A percentile compares a stretch with the other conserved stretches of the same genome.
Evolutionary conservation across 352 stramenopile species (phyloP).

Genomic region (Globisporangium lucens): DNA sequence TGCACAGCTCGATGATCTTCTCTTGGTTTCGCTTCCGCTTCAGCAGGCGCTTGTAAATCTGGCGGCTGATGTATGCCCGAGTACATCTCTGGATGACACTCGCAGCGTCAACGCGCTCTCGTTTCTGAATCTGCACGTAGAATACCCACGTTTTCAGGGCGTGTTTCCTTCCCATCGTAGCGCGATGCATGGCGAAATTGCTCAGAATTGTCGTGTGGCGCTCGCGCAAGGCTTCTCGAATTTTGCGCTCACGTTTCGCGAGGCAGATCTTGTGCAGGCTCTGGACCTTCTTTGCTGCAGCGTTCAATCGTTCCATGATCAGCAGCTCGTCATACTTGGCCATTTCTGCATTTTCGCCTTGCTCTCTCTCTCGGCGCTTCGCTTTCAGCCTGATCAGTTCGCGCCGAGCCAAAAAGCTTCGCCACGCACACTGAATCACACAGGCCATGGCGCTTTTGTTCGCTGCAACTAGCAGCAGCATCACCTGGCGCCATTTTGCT

Average conservation of each 20-base stretch:
- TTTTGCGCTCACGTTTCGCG: conserved; percentile 29
- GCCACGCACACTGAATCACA: conserved; percentile 51
- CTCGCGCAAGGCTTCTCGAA: conserved; percentile 32
- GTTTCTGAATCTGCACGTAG: conserved; percentile 33
- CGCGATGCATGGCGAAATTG: conserved; percentile 32
- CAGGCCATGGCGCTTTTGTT: conserved; percentile 27
- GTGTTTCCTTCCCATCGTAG: conserved; percentile 22
- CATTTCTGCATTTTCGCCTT: conserved; percentile 34
- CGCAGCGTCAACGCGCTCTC: conserved; percentile 29
- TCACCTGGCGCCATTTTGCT: conserved; percentile 17
- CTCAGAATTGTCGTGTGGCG: conserved; percentile 39
- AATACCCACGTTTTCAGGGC: conserved; percentile 35
- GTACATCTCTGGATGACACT: conserved; percentile 37
- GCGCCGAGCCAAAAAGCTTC: conserved; percentile 22
- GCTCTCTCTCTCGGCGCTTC: conserved; percentile 33
- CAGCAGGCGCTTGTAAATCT: conserved; percentile 36
- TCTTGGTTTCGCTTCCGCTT: conserved; percentile 34
- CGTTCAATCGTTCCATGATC: conserved; percentile 36
- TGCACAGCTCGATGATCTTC: conserved; percentile 35
- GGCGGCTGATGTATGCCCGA: conserved; percentile 34
- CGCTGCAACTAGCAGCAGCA: conserved; percentile 25
- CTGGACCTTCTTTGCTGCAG: conserved; percentile 48
- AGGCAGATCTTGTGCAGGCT: conserved; percentile 39
- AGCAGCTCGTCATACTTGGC: conserved; percentile 37
- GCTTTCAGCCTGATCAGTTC: conserved; percentile 25